Conservation (phyloP, 768 basidiomycete species). For the Russula abietina region DNA sequence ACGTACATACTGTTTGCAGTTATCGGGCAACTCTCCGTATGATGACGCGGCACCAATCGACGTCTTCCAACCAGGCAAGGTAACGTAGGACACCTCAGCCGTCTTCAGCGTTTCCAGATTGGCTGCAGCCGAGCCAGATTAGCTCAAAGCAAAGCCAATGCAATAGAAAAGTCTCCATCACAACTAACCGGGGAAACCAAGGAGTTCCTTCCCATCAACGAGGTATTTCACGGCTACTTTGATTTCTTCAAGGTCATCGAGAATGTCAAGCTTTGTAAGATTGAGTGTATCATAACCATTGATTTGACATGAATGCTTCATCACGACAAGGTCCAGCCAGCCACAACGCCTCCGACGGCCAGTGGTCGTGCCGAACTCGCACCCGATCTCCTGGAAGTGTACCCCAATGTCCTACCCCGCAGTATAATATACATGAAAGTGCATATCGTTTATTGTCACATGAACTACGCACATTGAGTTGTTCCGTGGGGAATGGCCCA, state of each 20-base stretch:
- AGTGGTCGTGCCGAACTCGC: slow-evolving; percentile 88
- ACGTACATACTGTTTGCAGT: slow-evolving; percentile 78
- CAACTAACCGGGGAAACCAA: slow-evolving; percentile 77
- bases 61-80: slow-evolving; percentile 86
- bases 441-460: background rate
- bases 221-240: slow-evolving; percentile 80
- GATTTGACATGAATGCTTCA: slow-evolving; percentile 87
- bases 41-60: slow-evolving; percentile 57
- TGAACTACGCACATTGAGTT: slow-evolving; percentile 64
- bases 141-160: background rate
- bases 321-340: slow-evolving; percentile 95
- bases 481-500: slow-evolving; percentile 96
- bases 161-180: slow-evolving; percentile 13
- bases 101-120: slow-evolving; percentile 74
- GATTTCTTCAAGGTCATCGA: slow-evolving; percentile 81
- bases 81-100: slow-evolving; percentile 83
- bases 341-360: slow-evolving; percentile 91
- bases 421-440: background rate
- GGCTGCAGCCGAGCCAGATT: slow-evolving; percentile 41
- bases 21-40: slow-evolving; percentile 74
- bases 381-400: slow-evolving; percentile 90
- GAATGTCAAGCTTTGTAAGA: slow-evolving; percentile 92
- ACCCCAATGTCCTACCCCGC: slow-evolving; percentile 61
- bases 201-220: slow-evolving; percentile 68
- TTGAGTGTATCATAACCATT: slow-evolving; percentile 95